A percentile compares a stretch with the other conserved stretches of the same genome.
Evolutionary conservation across 202 grass and related monocot species (phyloP).

Genomic region (Dendrocalamus latiflorus): DNA sequence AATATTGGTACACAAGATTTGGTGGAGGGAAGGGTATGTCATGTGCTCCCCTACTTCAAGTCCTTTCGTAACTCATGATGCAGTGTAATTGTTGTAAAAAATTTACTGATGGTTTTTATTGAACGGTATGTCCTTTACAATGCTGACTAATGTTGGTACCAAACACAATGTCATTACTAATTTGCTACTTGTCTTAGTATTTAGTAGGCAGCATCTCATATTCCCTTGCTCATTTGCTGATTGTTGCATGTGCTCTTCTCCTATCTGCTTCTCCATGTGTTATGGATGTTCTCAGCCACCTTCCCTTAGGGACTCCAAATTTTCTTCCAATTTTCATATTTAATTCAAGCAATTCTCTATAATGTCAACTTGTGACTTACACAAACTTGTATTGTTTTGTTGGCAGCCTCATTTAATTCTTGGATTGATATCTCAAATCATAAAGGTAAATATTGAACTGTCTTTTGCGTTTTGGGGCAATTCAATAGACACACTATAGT

Average conservation of each 20-base stretch:
- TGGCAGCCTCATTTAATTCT: constrained; percentile 93
- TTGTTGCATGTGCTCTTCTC: background rate
- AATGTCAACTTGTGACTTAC: constrained; percentile 3
- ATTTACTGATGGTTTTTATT: background rate
- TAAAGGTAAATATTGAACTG: constrained; percentile 64
- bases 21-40: no score
- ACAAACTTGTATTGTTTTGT: constrained; percentile 15
- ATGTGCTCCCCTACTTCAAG: background rate
- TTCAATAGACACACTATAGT: background rate
- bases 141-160: background rate
- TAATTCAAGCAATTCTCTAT: constrained; percentile 2
- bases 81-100: background rate
- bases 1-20: no score
- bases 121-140: background rate
- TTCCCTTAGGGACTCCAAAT: background rate
- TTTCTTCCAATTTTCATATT: background rate
- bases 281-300: background rate
- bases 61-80: background rate
- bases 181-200: background rate
- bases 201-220: background rate
- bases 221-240: constrained; percentile 3
- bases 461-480: background rate
- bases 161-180: background rate
- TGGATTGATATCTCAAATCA: constrained; percentile 99
- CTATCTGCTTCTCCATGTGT: background rate